Base-by-base conservation (phyloP, 768 basidiomycete species). In the Tulasnella sp. region DNA sequence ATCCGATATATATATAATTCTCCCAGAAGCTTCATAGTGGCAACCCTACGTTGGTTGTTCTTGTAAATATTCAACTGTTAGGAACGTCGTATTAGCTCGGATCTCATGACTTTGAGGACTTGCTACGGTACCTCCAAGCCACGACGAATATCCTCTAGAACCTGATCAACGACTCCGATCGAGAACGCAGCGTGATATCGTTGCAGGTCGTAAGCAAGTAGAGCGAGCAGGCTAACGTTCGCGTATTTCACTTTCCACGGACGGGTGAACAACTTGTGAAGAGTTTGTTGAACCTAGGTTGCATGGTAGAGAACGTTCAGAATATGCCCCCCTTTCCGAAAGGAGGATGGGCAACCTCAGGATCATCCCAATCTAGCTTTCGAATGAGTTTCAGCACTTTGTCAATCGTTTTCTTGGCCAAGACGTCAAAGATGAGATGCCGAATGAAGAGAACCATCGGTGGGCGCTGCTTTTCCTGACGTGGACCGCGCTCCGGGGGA, bases 1-100 rank as follows among this genome's bases (percentile, higher is more conserved):
- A 98, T 88, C 34, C 98, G 91, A 84, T 98, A 99, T 84, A 97
- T 99, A 85, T 99, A 99, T 62, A 99, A 87, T 85, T 99, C 98
- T 62, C 97, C 98, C 1, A 99, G 89, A 84, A 96, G 98, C 85
- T 97, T 98, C 83, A 98, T 89, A 0, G 94, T 92, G 0, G 98
- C 93, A 79, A 99, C 88, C 76, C 98, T 89, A 81, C 94, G 90
- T 87, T 99, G 98, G 84, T 99, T 99, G 81, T 93, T 92, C 84
- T 92, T 97, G 87, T 98, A 99, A 39, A 95, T 87, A 84, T 99
- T 99, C 84, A 94, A 93, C 86, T 87, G 77, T 24, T 36, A 7
- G 75, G 73, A 38, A 36, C 3, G 56, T 24, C 34, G 40, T 42
- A 10, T 58, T 24, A 58, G 56, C 58, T n/a, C 14, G 58, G 19